phyloP scores from a whole-genome alignment of 305 asterid genomes.

The Fraxinus albicans region DNA sequence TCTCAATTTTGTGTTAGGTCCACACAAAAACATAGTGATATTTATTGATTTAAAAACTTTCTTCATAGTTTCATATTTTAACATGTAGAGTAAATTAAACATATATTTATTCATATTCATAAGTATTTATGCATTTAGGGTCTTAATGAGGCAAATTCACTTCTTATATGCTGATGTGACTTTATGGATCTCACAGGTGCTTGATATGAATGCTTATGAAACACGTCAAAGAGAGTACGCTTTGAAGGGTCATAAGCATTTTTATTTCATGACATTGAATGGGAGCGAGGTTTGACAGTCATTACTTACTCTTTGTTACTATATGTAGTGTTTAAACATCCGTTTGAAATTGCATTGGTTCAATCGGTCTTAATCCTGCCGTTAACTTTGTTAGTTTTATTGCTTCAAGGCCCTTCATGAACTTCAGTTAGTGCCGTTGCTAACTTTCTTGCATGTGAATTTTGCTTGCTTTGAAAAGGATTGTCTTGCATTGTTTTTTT shows the following conservation, averaged over 20 bases:
- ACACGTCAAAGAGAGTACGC: conserved; percentile 89
- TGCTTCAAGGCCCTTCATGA: background rate
- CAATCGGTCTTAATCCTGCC: background rate
- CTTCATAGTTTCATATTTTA: conserved; percentile 6
- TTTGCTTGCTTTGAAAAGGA: background rate
- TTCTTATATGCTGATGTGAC: conserved; percentile 14
- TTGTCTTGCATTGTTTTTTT: background rate
- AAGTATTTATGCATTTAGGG: background rate
- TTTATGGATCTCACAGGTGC: conserved; percentile 62
- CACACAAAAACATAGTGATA: background rate
- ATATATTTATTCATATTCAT: background rate
- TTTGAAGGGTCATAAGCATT: conserved; percentile 79
- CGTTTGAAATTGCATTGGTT: conserved; percentile 5
- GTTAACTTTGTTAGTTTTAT: conserved; percentile 1
- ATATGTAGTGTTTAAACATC: conserved; percentile 21
- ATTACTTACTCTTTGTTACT: conserved; percentile 15
- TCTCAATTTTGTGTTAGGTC: background rate
- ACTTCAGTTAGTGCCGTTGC: conserved; percentile 6
- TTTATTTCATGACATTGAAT: conserved; percentile 91
- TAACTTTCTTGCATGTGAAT: background rate
- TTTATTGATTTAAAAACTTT: conserved; percentile 6
- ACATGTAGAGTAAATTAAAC: conserved; percentile 8
- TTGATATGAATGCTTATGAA: conserved; percentile 75
- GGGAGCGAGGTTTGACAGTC: conserved; percentile 75
- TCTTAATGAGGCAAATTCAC: conserved; percentile 5